Percentiles rank a stretch among this genome's conserved stretches.
Evolutionary conservation across 805 yeast species (phyloP).

Genomic region (Blastobotrys parvus): DNA sequence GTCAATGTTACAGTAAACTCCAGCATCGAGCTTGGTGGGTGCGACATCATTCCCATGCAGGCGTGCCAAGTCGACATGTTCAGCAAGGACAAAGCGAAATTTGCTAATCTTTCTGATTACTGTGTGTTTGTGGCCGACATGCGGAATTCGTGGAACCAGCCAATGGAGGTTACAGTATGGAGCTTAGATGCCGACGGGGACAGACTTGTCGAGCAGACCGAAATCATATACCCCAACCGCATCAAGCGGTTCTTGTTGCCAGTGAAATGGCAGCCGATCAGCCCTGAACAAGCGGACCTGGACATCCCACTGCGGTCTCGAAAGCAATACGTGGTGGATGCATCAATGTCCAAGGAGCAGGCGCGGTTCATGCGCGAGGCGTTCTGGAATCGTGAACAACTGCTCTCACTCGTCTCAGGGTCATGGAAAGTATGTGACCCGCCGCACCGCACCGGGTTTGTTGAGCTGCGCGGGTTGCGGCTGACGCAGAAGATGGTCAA

Average conservation of each 20-base stretch:
- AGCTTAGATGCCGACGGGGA: conserved; percentile 2
- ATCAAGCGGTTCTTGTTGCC: conserved; percentile 65
- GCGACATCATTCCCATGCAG: conserved; percentile 50
- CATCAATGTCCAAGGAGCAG: conserved; percentile 42
- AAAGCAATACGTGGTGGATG: conserved; percentile 57
- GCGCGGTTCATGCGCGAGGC: conserved; percentile 47
- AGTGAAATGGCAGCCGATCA: conserved; percentile 43
- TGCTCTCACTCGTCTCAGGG: conserved; percentile 55
- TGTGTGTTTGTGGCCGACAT: conserved; percentile 66
- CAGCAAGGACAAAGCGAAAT: conserved; percentile 7
- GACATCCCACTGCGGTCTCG: conserved; percentile 65
- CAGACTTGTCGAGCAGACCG: conserved; percentile 8
- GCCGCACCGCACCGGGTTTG: conserved; percentile 39
- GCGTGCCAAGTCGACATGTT: conserved; percentile 5
- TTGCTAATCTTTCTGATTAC: conserved; percentile 37
- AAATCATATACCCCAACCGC: conserved; percentile 35
- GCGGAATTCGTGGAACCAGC: conserved; percentile 69
- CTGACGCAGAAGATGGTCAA: conserved; percentile 54
- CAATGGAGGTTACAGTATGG: conserved; percentile 26
- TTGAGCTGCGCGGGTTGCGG: conserved; percentile 61
- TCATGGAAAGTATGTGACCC: conserved; percentile 45
- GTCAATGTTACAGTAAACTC: conserved; percentile 62
- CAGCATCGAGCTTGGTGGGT: conserved; percentile 64
- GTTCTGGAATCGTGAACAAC: conserved; percentile 74
- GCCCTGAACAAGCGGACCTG: conserved; percentile 35